Evolutionary conservation across 805 yeast genomes (phyloP).

Genomic region (Metschnikowia noctiluminum): DNA sequence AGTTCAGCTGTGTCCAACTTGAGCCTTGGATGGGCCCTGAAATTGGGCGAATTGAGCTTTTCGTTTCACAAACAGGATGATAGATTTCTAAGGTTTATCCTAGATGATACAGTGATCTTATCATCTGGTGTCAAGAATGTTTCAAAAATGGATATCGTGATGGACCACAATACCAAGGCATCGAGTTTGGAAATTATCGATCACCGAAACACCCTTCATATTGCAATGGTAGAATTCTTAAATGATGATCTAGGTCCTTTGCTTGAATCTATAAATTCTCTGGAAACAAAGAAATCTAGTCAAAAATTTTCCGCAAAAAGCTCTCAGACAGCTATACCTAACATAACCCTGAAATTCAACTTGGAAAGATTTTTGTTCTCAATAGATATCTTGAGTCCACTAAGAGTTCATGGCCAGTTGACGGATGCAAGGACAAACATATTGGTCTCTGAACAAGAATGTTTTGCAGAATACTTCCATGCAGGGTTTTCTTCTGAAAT

Average conservation of each 20-base stretch:
- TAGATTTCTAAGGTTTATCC: background rate
- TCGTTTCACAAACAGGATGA: slow-evolving; percentile 1
- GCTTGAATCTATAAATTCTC: background rate
- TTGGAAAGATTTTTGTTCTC: background rate
- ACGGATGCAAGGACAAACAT: slow-evolving; percentile 3
- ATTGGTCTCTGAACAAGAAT: background rate
- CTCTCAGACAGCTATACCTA: background rate
- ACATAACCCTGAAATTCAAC: slow-evolving; percentile 1
- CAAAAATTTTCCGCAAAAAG: too few relatives aligned
- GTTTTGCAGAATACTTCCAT: slow-evolving; percentile 4
- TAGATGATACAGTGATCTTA: slow-evolving; percentile 2
- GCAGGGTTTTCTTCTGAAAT: slow-evolving; percentile 18
- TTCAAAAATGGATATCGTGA: background rate
- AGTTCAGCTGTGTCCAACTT: background rate
- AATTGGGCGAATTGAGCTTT: slow-evolving; percentile 1
- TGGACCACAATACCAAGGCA: slow-evolving; percentile 3
- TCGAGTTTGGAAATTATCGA: slow-evolving; percentile 9
- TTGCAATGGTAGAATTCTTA: background rate
- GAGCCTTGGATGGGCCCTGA: slow-evolving; percentile 6
- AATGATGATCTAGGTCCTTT: background rate
- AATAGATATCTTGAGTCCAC: slow-evolving; percentile 11
- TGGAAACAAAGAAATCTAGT: background rate
- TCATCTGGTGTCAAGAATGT: slow-evolving; percentile 1
- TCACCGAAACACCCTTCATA: slow-evolving; percentile 1
- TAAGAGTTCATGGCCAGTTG: slow-evolving; percentile 6